phyloP scores from a whole-genome alignment of 257 asterid genomes.

The Solanum paucissectum region DNA sequence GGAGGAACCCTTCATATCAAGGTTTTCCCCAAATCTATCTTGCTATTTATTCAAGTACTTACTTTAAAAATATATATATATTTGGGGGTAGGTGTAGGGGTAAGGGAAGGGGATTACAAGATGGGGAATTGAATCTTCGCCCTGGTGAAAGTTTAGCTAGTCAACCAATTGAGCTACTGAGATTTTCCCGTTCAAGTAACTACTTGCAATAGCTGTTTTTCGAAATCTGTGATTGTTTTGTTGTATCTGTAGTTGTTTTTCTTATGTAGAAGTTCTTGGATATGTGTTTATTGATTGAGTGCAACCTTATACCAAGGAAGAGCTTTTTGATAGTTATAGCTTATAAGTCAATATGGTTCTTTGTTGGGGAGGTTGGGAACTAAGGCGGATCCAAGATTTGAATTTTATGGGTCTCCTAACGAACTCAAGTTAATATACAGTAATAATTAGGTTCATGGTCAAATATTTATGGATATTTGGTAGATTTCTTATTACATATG shows the following conservation, averaged over 20 bases:
- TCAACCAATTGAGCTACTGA: background rate
- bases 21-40: conserved; percentile 19
- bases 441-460: background rate
- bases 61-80: background rate
- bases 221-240: background rate
- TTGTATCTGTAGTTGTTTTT: background rate
- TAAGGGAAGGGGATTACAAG: background rate
- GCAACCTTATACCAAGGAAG: background rate
- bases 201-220: background rate
- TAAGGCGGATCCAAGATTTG: background rate
- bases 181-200: background rate
- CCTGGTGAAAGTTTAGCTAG: background rate
- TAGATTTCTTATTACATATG: background rate
- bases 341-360: background rate
- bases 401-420: background rate
- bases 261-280: background rate
- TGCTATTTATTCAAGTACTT: background rate
- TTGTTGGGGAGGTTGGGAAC: background rate
- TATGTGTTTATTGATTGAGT: background rate
- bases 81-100: background rate
- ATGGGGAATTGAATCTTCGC: background rate
- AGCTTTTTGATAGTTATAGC: background rate
- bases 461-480: background rate
- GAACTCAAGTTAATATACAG: background rate
- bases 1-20: conserved; percentile 86